A percentile compares a stretch with the other conserved stretches of the same genome.
Conservation (phyloP, 2,329 filamentous ascomycete species). For the Aspergillus unguis region DNA sequence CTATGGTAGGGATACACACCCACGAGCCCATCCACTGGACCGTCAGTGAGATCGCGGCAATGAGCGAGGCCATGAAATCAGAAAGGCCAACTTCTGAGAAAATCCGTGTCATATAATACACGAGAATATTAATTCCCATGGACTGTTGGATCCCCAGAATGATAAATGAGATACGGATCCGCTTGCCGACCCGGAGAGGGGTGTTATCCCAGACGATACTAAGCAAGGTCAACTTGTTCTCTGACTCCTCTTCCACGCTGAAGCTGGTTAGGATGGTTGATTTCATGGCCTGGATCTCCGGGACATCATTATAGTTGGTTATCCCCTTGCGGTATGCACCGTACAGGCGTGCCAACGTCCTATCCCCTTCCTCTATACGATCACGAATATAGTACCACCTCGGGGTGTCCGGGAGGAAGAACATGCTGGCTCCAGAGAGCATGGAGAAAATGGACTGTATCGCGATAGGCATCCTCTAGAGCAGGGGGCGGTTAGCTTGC, state of each 20-base stretch:
- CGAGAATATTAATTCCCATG: slow-evolving; percentile 33
- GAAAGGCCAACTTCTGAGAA: slow-evolving; percentile 29
- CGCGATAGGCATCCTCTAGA: slow-evolving; percentile 16
- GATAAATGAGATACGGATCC: slow-evolving; percentile 38
- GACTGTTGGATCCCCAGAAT: slow-evolving; percentile 28
- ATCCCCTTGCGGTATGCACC: background rate
- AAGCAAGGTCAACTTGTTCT: background rate
- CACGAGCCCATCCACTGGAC: background rate
- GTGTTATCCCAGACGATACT: slow-evolving; percentile 32
- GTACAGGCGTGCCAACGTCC: slow-evolving; percentile 6
- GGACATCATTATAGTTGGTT: background rate
- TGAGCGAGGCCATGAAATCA: slow-evolving; percentile 16
- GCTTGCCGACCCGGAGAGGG: slow-evolving; percentile 34
- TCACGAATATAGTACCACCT: slow-evolving; percentile 30
- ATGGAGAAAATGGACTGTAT: slow-evolving; percentile 32
- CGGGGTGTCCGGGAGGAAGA: slow-evolving; percentile 29
- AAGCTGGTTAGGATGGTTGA: background rate
- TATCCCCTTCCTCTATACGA: background rate
- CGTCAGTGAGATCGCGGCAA: background rate
- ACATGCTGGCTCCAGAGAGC: slow-evolving; percentile 24
- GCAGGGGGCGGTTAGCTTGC: background rate
- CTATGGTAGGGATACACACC: background rate
- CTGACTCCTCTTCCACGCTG: background rate
- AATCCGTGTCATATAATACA: slow-evolving; percentile 33
- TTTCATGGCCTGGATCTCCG: background rate